These are phyloP conservation scores for Aureobasidium musti DNA, from an alignment of 2,329 filamentous ascomycete species.

Conservation along the genomic window DNA sequence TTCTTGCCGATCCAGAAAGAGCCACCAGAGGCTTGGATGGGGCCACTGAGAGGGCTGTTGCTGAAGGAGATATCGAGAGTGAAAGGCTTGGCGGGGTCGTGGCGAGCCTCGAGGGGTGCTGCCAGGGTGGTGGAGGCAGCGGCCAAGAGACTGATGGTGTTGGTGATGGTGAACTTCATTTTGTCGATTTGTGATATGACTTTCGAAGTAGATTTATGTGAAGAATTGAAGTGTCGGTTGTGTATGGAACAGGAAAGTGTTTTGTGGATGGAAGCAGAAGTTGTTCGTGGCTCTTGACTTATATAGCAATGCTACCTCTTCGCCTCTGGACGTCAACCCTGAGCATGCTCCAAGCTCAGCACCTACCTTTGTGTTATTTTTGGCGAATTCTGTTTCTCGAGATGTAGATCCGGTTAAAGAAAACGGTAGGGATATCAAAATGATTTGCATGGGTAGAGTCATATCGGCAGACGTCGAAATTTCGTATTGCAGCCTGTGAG, in stretches of 20 bases:
- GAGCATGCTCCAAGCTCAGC: constrained; percentile 4
- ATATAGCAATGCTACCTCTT: neutral
- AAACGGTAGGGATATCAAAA: constrained; percentile 2
- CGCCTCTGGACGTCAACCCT: neutral
- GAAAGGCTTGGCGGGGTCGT: constrained; percentile 19
- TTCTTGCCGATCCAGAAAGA: constrained; percentile 39
- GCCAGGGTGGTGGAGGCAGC: constrained; percentile 7
- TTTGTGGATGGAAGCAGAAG: neutral
- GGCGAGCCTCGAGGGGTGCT: constrained; percentile 26
- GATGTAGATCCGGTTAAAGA: constrained; percentile 10
- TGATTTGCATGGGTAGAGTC: neutral
- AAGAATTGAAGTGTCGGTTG: too few species aligned
- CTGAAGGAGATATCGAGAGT: constrained; percentile 28
- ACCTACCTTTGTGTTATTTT: constrained; percentile 9
- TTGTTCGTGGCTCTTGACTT: neutral
- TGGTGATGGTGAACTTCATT: constrained; percentile 16
- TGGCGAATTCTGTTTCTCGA: neutral
- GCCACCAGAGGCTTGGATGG: constrained; percentile 36
- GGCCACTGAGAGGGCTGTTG: constrained; percentile 23
- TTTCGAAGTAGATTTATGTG: neutral
- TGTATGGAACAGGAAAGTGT: too few species aligned
- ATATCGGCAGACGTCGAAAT: constrained; percentile 6
- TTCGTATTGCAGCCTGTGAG: neutral
- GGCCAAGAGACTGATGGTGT: constrained; percentile 9
- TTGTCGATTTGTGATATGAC: neutral